Evolutionary conservation across 2,329 filamentous ascomycete species (phyloP).

Genomic region (Cadophora luteo-olivacea): DNA sequence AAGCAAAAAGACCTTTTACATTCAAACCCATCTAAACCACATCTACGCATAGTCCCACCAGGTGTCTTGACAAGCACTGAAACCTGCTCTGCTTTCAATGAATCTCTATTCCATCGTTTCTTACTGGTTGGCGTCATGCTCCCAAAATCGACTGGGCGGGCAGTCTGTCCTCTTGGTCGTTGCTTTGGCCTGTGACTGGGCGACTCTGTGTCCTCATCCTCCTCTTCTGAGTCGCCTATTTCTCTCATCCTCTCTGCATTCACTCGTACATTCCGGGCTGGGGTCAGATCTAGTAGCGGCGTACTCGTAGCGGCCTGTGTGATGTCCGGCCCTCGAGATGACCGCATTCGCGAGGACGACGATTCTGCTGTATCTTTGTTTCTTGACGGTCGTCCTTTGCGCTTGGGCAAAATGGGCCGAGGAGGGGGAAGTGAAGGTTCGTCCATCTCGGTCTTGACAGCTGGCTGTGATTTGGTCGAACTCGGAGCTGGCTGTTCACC

Average conservation of each 20-base stretch:
- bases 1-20: slow-evolving; percentile 68
- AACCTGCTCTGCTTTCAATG: slow-evolving; percentile 26
- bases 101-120: slow-evolving; percentile 19
- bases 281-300: slow-evolving; percentile 39
- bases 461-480: background rate
- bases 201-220: slow-evolving; percentile 17
- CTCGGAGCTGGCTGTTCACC: background rate
- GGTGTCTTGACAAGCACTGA: slow-evolving; percentile 51
- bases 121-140: slow-evolving; percentile 18
- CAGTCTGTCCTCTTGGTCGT: slow-evolving; percentile 13
- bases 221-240: slow-evolving; percentile 31
- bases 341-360: slow-evolving; percentile 9
- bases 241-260: slow-evolving; percentile 12
- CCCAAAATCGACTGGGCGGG: background rate
- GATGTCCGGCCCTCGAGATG: slow-evolving; percentile 7
- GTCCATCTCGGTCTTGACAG: slow-evolving; percentile 19
- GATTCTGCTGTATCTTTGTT: slow-evolving; percentile 9
- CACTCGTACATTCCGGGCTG: slow-evolving; percentile 23
- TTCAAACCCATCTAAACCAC: slow-evolving; percentile 61
- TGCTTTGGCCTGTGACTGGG: slow-evolving; percentile 2
- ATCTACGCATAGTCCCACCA: slow-evolving; percentile 56
- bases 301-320: slow-evolving; percentile 28
- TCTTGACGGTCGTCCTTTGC: slow-evolving; percentile 18
- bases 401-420: slow-evolving; percentile 7
- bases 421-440: background rate